Evolutionary conservation across 1,284 basidiomycete species (phyloP).

Genomic region (Tilletia indica): DNA sequence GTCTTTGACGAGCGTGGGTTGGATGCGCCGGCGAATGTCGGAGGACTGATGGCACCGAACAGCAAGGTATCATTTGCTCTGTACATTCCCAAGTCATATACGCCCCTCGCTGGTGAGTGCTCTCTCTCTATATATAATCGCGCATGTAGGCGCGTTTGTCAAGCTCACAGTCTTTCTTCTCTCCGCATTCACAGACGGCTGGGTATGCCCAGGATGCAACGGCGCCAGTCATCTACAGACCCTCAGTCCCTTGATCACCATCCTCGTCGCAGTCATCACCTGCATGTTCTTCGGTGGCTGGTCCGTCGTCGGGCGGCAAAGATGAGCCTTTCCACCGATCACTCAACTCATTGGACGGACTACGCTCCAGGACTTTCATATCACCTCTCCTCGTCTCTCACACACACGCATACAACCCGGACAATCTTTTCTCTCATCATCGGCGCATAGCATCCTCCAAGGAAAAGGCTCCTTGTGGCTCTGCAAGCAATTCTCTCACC

Average conservation of each 20-base stretch:
- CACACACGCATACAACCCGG: conserved; percentile 23
- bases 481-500: conserved; percentile 17
- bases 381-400: conserved; percentile 21
- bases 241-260: conserved; percentile 33
- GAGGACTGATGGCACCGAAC: conserved; percentile 48
- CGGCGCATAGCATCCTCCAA: not conserved
- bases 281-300: conserved; percentile 35
- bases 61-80: conserved; percentile 49
- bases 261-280: conserved; percentile 30
- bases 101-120: conserved; percentile 41
- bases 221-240: conserved; percentile 32
- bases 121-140: not conserved
- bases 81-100: conserved; percentile 53
- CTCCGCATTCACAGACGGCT: conserved; percentile 25
- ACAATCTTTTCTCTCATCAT: conserved; percentile 23
- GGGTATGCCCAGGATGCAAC: conserved; percentile 41
- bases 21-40: conserved; percentile 28
- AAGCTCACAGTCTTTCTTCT: conserved; percentile 2
- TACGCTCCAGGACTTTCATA: conserved; percentile 9
- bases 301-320: conserved; percentile 25
- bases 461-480: conserved; percentile 17
- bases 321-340: conserved; percentile 6
- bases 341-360: too few species aligned
- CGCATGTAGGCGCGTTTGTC: not conserved
- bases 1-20: conserved; percentile 50